Conservation (phyloP, 2,329 filamentous ascomycete genomes). For the Neoarthrinium moseri region DNA sequence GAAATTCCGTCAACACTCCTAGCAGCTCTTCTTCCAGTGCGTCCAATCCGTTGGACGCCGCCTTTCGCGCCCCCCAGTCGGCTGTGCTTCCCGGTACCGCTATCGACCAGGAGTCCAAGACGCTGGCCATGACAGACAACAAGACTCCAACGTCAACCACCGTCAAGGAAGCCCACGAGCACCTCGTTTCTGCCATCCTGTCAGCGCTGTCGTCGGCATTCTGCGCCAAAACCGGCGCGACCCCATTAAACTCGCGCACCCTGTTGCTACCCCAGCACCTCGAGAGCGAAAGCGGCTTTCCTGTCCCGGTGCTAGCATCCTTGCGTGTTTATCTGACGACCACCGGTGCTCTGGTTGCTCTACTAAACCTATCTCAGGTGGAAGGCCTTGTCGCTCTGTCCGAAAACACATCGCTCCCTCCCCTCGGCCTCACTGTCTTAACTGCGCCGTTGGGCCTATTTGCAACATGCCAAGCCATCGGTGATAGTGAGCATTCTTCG, state of each 20-base stretch:
- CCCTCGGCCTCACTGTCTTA: constrained; percentile 44
- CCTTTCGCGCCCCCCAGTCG: constrained; percentile 29
- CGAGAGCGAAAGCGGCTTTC: constrained; percentile 27
- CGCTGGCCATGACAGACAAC: constrained; percentile 25
- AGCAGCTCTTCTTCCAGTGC: constrained; percentile 43
- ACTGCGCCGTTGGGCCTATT: constrained; percentile 55
- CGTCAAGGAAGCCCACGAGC: constrained; percentile 49
- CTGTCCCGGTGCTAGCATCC: constrained; percentile 41
- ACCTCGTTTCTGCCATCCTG: constrained; percentile 52
- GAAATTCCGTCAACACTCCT: constrained; percentile 42
- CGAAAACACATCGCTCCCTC: constrained; percentile 39
- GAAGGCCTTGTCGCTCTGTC: constrained; percentile 46
- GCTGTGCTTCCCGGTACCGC: constrained; percentile 20
- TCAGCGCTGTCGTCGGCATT: constrained; percentile 50
- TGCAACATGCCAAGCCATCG: constrained; percentile 37
- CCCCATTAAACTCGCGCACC: constrained; percentile 53
- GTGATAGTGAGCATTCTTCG: constrained; percentile 30
- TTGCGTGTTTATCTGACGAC: constrained; percentile 56
- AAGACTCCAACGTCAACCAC: constrained; percentile 33
- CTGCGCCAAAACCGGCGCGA: constrained; percentile 45
- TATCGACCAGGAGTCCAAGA: constrained; percentile 30
- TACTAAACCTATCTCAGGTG: constrained; percentile 45
- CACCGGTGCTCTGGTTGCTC: constrained; percentile 51
- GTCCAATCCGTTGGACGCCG: constrained; percentile 36
- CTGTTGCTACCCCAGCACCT: constrained; percentile 41